Conservation (phyloP, 1,284 basidiomycete species). For the Xerocomus tenax region DNA sequence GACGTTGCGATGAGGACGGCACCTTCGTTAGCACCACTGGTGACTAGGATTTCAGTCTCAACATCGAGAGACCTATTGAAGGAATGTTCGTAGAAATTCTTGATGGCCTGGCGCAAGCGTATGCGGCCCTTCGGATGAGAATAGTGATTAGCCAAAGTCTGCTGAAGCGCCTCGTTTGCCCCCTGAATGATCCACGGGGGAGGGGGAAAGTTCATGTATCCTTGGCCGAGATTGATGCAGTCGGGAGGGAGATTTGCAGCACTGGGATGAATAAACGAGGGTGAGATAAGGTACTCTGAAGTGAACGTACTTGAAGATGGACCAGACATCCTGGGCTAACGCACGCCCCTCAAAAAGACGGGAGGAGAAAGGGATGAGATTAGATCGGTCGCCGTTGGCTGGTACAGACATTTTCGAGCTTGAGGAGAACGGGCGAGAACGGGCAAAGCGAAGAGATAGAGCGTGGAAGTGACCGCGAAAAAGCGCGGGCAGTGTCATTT, state of each 20-base stretch:
- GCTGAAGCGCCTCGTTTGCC: constrained; percentile 62
- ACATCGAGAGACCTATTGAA: constrained; percentile 70
- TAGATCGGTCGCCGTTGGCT: constrained; percentile 33
- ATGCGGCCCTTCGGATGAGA: constrained; percentile 84
- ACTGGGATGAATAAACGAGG: constrained; percentile 36
- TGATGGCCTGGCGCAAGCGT: constrained; percentile 78
- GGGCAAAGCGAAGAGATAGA: not conserved
- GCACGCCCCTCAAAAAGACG: constrained; percentile 67
- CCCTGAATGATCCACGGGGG: constrained; percentile 77
- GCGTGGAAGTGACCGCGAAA: not conserved
- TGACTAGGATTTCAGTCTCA: constrained; percentile 86
- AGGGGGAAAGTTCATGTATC: constrained; percentile 89
- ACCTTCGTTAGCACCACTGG: constrained; percentile 95
- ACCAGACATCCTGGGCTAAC: constrained; percentile 81
- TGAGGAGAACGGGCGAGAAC: constrained; percentile 1
- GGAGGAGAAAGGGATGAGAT: constrained; percentile 56
- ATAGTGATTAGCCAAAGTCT: constrained; percentile 75
- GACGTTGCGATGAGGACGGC: constrained; percentile 13
- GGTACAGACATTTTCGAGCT: not conserved
- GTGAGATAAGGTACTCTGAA: not conserved
- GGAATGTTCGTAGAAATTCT: constrained; percentile 65
- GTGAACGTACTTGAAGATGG: constrained; percentile 75
- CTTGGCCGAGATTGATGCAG: constrained; percentile 88
- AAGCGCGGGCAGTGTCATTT: not conserved
- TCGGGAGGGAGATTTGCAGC: constrained; percentile 77